Evolutionary conservation across 139 green algal genomes (phyloP), one percentile per base, ranked within the genome.

Genomic region (Chlorella ohadii): DNA sequence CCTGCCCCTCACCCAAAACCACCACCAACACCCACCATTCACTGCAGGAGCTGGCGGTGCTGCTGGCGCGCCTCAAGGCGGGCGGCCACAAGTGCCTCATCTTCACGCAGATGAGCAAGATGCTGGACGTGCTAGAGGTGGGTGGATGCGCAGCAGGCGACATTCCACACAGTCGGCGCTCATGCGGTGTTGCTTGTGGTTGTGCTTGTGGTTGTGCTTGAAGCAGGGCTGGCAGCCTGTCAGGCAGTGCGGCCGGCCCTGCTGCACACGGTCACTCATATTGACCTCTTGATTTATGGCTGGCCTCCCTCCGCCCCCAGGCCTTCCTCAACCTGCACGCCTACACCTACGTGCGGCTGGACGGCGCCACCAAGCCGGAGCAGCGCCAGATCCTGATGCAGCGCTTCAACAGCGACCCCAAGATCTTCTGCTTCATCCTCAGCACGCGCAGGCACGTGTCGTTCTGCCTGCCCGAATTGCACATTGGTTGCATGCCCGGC

Each of bases 21-120:
- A n/a, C n/a, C n/a, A n/a, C n/a, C 4, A 66, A n/a, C 36, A 34
- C 25, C 61, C 61, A 15, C 11, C 27, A 33, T 25, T 12, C 41
- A 33, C 66, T 86, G 75, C 91, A 97, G 92, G 93, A 97, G 88
- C 86, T 98, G 80, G 93, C 92, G 17, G 72, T 67, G 41, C 90
- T 99, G 87, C 91, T 99, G 81, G 87, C 87, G 9, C 79, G 82
- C 34, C 92, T 99, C 31, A 97, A 97, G 89, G 66, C 85, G 2
- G 92, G 92, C 2, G 95, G 95, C 28, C 94, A 98, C 89, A 90
- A 95, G 44, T 94, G 88, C 34, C 92, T 99, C 57, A 99, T 99
- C 88, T 99, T 99, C 92, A 98, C 96, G 1, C 95, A 97, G 88
- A 99, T 99, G 96, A 91, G 95, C 28, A 92, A 92, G 72, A 98